Conservation (phyloP, 345 rosid species). For the Adansonia digitata region DNA sequence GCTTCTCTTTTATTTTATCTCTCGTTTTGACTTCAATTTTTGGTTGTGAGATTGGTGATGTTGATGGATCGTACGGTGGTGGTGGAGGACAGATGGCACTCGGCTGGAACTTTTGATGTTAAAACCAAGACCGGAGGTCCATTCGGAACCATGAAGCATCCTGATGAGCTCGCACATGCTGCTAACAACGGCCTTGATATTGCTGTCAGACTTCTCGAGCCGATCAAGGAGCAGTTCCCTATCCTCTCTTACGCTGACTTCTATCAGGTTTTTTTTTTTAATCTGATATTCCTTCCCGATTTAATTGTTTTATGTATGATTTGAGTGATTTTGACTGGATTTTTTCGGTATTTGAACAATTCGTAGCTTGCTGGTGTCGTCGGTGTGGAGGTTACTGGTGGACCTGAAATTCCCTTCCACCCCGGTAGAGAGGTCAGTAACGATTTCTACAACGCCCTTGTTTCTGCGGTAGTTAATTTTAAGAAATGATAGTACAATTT, state of each 20-base stretch:
- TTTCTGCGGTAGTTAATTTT: neutral
- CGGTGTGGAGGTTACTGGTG: neutral
- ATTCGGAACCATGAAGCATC: constrained; percentile 73
- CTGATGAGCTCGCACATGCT: constrained; percentile 65
- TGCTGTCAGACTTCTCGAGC: constrained; percentile 79
- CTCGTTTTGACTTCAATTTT: neutral
- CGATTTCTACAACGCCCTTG: no score
- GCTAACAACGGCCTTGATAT: constrained; percentile 88
- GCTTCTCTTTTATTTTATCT: neutral
- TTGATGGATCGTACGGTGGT: neutral
- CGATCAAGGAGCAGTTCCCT: constrained; percentile 81
- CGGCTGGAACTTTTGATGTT: constrained; percentile 89
- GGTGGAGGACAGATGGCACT: constrained; percentile 70
- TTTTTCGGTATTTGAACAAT: neutral
- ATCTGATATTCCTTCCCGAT: neutral
- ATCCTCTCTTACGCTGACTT: constrained; percentile 64
- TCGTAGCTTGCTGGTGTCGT: constrained; percentile 5
- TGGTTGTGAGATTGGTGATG: neutral
- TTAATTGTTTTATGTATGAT: neutral
- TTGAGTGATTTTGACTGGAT: neutral
- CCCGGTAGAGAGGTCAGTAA: neutral
- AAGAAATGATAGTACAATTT: neutral
- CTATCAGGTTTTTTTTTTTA: constrained; percentile 46
- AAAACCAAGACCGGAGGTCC: constrained; percentile 88
- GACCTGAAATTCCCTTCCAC: neutral